These are phyloP conservation scores for Helenozyma rhizophorensis DNA, from an alignment of 805 yeast species.

Conservation along the genomic window DNA sequence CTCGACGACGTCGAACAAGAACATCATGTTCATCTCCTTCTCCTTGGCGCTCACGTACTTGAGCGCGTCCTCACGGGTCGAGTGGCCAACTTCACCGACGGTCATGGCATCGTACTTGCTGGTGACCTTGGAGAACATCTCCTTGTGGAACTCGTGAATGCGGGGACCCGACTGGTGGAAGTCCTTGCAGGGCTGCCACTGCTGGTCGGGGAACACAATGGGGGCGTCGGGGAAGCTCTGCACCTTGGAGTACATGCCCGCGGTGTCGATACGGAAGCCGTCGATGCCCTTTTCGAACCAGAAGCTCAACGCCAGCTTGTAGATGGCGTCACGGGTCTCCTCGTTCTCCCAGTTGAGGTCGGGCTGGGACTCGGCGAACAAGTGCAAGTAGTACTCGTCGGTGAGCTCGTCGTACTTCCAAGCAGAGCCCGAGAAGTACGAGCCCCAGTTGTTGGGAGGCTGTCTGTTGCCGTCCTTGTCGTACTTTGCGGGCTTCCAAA, in stretches of 20 bases:
- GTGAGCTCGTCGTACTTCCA: constrained; percentile 55
- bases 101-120: constrained; percentile 49
- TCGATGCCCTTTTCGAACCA: constrained; percentile 57
- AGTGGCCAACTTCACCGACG: constrained; percentile 52
- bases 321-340: constrained; percentile 35
- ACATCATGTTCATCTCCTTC: constrained; percentile 39
- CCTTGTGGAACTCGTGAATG: constrained; percentile 55
- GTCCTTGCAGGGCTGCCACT: constrained; percentile 35
- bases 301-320: constrained; percentile 44
- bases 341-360: constrained; percentile 60
- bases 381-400: constrained; percentile 50
- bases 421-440: constrained; percentile 51
- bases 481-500: constrained; percentile 50
- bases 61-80: constrained; percentile 38
- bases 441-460: constrained; percentile 56
- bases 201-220: constrained; percentile 34
- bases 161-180: constrained; percentile 46
- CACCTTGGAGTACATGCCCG: constrained; percentile 49
- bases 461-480: constrained; percentile 46
- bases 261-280: constrained; percentile 57
- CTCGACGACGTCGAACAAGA: constrained; percentile 30
- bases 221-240: constrained; percentile 47
- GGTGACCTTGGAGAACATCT: constrained; percentile 41
- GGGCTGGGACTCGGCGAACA: constrained; percentile 53
- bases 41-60: constrained; percentile 39